Evolutionary conservation across 352 stramenopile genomes (phyloP).

Genomic region (Bremia lactucae): DNA sequence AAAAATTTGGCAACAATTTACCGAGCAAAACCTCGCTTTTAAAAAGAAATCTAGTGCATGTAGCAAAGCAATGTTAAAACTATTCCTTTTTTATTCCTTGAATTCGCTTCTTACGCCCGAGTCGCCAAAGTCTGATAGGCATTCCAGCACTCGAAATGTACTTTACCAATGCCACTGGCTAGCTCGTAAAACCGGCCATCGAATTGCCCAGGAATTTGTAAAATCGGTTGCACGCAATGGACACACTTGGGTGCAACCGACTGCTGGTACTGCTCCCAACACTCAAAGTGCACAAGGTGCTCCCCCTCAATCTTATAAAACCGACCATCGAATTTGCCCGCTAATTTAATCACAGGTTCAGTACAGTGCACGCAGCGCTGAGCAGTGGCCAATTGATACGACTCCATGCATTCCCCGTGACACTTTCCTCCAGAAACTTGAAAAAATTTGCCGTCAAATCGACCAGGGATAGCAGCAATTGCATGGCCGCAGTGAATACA

Average conservation of each 20-base stretch:
- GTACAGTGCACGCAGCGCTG: slow-evolving; percentile 64
- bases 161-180: slow-evolving; percentile 59
- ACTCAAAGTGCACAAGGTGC: slow-evolving; percentile 76
- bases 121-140: slow-evolving; percentile 44
- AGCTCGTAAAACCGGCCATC: slow-evolving; percentile 81
- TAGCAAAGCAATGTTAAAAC: too few species aligned
- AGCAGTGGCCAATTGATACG: slow-evolving; percentile 56
- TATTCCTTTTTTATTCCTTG: too few species aligned
- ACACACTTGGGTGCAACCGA: slow-evolving; percentile 66
- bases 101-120: slow-evolving; percentile 12
- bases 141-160: slow-evolving; percentile 84
- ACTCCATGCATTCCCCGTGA: slow-evolving; percentile 79
- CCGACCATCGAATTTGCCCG: slow-evolving; percentile 61
- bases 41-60: too few species aligned
- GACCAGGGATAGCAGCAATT: slow-evolving; percentile 61
- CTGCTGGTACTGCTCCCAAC: slow-evolving; percentile 74
- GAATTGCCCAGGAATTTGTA: slow-evolving; percentile 60
- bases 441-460: slow-evolving; percentile 76
- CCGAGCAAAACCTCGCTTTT: too few species aligned
- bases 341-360: slow-evolving; percentile 58
- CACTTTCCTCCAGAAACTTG: slow-evolving; percentile 64
- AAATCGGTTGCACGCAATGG: slow-evolving; percentile 60
- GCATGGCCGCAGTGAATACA: slow-evolving; percentile 70
- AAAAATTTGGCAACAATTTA: too few species aligned
- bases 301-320: slow-evolving; percentile 78